Percentiles rank a stretch among this genome's conserved stretches.
phyloP scores from a whole-genome alignment of 192 early-diverging fungal genomes.

The Umbelopsis vinacea region DNA sequence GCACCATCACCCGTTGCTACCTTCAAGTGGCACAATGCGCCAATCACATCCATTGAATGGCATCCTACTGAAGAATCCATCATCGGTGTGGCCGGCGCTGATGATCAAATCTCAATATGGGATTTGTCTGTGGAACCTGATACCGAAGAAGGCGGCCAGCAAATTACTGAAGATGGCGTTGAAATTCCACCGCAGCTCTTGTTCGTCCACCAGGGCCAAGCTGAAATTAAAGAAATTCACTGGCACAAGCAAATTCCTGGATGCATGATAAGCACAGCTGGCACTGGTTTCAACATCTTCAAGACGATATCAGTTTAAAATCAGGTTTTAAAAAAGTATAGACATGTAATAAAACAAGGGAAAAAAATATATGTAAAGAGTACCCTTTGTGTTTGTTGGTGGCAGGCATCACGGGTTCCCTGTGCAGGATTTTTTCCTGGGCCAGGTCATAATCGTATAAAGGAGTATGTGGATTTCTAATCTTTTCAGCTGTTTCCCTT shows the following conservation, averaged over 20 bases:
- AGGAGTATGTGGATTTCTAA: too few relatives aligned
- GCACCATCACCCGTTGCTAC: slow-evolving; percentile 79
- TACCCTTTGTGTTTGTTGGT: too few relatives aligned
- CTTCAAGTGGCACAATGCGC: slow-evolving; percentile 92
- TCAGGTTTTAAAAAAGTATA: slow-evolving; percentile 6
- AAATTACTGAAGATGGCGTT: slow-evolving; percentile 64
- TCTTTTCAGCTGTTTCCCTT: background rate
- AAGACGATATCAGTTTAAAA: slow-evolving; percentile 90
- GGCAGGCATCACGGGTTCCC: background rate
- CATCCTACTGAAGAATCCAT: slow-evolving; percentile 91
- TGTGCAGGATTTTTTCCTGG: too few relatives aligned
- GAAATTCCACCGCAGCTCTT: slow-evolving; percentile 94
- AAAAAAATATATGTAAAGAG: background rate
- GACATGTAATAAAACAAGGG: background rate
- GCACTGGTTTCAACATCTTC: slow-evolving; percentile 93
- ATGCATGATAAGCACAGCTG: slow-evolving; percentile 83
- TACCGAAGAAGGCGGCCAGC: slow-evolving; percentile 73
- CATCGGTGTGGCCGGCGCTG: slow-evolving; percentile 88
- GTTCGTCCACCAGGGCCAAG: slow-evolving; percentile 94
- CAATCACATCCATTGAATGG: slow-evolving; percentile 98
- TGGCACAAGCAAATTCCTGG: slow-evolving; percentile 97
- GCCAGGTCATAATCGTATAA: too few relatives aligned
- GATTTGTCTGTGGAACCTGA: slow-evolving; percentile 97
- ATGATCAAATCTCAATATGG: slow-evolving; percentile 97
- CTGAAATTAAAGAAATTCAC: slow-evolving; percentile 94